Evolutionary conservation across 352 stramenopile species (phyloP).

Genomic region (Globisporangium apiculatum): DNA sequence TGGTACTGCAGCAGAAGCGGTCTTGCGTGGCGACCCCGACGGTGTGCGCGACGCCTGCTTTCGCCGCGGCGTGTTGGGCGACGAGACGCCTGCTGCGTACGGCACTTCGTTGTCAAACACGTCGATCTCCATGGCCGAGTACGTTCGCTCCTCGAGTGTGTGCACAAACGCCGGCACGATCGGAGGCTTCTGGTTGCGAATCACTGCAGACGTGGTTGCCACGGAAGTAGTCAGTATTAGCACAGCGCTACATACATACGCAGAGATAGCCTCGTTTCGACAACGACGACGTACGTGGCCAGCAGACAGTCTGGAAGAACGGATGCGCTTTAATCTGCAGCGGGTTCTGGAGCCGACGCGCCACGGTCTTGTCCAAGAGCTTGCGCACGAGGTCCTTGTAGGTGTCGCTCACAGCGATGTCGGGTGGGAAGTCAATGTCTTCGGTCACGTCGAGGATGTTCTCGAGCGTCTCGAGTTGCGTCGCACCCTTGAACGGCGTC

Average conservation of each 20-base stretch:
- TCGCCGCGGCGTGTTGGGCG: slow-evolving; percentile 11
- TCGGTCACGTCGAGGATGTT: slow-evolving; percentile 38
- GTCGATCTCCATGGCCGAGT: slow-evolving; percentile 16
- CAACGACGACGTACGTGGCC: slow-evolving; percentile 51
- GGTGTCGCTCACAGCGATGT: slow-evolving; percentile 46
- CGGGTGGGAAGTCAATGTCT: slow-evolving; percentile 44
- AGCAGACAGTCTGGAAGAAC: slow-evolving; percentile 88
- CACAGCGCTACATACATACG: too few species aligned
- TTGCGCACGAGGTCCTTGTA: slow-evolving; percentile 69
- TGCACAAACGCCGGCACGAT: slow-evolving; percentile 34
- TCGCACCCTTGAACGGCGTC: slow-evolving; percentile 41
- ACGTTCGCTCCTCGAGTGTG: slow-evolving; percentile 20
- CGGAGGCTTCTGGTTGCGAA: slow-evolving; percentile 37
- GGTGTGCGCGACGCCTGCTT: not conserved
- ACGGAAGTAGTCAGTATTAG: not conserved
- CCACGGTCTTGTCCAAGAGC: slow-evolving; percentile 24
- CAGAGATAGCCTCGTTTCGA: too few species aligned
- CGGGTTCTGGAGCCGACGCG: slow-evolving; percentile 82
- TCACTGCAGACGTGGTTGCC: slow-evolving; percentile 15
- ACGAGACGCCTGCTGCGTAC: slow-evolving; percentile 17
- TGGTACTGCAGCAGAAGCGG: not conserved
- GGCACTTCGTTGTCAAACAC: slow-evolving; percentile 38
- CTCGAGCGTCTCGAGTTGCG: slow-evolving; percentile 38
- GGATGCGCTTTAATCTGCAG: slow-evolving; percentile 89
- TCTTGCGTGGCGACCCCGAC: slow-evolving; percentile 3